These are phyloP conservation scores for Cladophialophora chaetospira DNA, from an alignment of 2,329 filamentous ascomycete species.

Conservation along the genomic window DNA sequence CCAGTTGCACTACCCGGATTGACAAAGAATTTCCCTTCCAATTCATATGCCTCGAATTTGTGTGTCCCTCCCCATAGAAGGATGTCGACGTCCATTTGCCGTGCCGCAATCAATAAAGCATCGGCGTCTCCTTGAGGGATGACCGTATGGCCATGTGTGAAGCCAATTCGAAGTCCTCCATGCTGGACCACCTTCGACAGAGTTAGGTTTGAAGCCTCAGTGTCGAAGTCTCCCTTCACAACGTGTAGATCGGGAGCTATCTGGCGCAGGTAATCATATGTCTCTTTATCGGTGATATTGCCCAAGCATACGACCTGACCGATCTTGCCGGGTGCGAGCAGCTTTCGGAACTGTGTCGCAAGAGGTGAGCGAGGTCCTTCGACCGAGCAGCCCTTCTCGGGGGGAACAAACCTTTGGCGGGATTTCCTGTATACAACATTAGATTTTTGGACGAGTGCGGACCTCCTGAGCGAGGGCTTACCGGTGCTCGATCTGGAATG, in stretches of 20 bases:
- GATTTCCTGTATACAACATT: conserved; percentile 61
- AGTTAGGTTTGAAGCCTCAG: conserved; percentile 65
- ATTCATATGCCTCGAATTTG: conserved; percentile 70
- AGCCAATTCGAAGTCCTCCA: conserved; percentile 67
- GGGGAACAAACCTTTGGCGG: conserved; percentile 73
- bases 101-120: conserved; percentile 65
- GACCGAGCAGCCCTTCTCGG: neutral
- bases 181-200: conserved; percentile 71
- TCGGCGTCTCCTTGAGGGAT: conserved; percentile 69
- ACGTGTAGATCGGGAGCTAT: conserved; percentile 72
- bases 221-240: conserved; percentile 70
- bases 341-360: conserved; percentile 72
- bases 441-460: neutral
- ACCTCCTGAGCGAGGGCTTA: conserved; percentile 40
- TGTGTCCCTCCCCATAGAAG: conserved; percentile 70
- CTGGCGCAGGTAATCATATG: conserved; percentile 77
- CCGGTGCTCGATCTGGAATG: conserved; percentile 87
- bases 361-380: conserved; percentile 10
- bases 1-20: conserved; percentile 70
- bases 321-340: conserved; percentile 80
- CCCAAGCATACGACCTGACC: conserved; percentile 78
- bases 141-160: conserved; percentile 72
- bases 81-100: conserved; percentile 72
- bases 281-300: conserved; percentile 76
- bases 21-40: conserved; percentile 72